Percentiles rank a stretch among this genome's conserved stretches.
Conservation (phyloP, 257 asterid species). For the Solanum chmielewskii region DNA sequence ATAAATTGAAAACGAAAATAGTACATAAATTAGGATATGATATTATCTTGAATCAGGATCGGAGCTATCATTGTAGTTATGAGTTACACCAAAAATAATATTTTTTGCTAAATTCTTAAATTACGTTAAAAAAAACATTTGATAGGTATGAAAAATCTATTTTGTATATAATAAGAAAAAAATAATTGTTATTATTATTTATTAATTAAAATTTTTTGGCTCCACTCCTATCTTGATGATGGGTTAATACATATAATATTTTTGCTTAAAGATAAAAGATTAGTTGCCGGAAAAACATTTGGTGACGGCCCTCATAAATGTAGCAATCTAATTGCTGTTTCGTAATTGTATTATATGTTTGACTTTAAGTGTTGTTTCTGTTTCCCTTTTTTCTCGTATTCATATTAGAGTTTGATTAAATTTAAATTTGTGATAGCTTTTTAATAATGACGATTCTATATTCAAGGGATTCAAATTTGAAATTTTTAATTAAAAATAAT, state of each 20-base stretch:
- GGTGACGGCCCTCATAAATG: background rate
- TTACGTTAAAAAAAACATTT: background rate
- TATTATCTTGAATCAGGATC: background rate
- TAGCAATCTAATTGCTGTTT: background rate
- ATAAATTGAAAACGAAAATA: background rate
- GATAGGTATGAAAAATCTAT: background rate
- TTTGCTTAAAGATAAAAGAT: background rate
- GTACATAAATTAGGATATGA: background rate
- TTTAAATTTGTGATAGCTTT: fast-evolving
- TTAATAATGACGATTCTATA: fast-evolving
- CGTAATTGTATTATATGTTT: background rate
- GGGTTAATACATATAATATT: background rate
- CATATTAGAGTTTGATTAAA: too few relatives aligned
- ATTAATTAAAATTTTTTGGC: background rate
- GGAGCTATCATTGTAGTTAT: background rate
- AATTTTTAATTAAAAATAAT: too few relatives aligned
- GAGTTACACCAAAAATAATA: background rate
- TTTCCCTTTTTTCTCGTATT: background rate
- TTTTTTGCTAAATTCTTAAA: background rate
- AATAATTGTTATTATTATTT: background rate
- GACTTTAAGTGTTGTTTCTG: background rate
- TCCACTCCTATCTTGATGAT: background rate
- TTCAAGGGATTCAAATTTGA: fast-evolving
- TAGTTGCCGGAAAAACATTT: background rate
- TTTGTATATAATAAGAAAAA: background rate